These are phyloP conservation scores for Pleurotus eryngii DNA, from an alignment of 768 basidiomycete species.

Conservation along the genomic window DNA sequence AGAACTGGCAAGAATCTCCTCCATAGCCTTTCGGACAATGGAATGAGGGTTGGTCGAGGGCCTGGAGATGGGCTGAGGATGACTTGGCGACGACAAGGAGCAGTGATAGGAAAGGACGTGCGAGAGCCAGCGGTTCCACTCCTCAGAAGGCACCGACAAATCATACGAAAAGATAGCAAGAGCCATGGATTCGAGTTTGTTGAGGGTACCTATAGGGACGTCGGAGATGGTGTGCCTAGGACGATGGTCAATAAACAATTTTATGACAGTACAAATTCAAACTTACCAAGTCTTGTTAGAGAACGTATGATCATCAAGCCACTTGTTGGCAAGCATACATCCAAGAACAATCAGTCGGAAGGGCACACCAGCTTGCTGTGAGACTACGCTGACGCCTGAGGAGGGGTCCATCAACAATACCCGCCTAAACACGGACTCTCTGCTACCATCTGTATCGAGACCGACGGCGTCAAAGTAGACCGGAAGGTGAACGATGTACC, in stretches of 20 bases:
- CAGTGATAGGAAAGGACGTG: constrained; percentile 65
- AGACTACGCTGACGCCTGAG: constrained; percentile 41
- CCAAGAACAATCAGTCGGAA: constrained; percentile 77
- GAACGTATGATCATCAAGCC: constrained; percentile 86
- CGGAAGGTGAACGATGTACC: constrained; percentile 80
- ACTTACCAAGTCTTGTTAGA: constrained; percentile 86
- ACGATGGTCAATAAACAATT: constrained; percentile 10
- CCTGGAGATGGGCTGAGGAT: constrained; percentile 74
- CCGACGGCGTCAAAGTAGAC: constrained; percentile 56
- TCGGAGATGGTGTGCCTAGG: constrained; percentile 78
- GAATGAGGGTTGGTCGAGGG: constrained; percentile 71
- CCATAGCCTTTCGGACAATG: constrained; percentile 65
- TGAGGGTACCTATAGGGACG: constrained; percentile 66
- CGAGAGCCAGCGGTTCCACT: constrained; percentile 72
- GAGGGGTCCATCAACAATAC: constrained; percentile 55
- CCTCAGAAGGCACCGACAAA: constrained; percentile 57
- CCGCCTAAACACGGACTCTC: constrained; percentile 61
- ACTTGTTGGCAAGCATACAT: constrained; percentile 85
- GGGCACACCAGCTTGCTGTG: constrained; percentile 55
- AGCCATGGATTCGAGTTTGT: constrained; percentile 67
- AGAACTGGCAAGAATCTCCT: constrained; percentile 58
- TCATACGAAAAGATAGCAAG: constrained; percentile 71
- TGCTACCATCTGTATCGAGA: constrained; percentile 49
- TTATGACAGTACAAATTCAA: background rate
- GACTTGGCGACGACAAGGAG: constrained; percentile 54